Evolutionary conservation across 2,329 filamentous ascomycete species (phyloP).

Genomic region (Talaromyces sp.): DNA sequence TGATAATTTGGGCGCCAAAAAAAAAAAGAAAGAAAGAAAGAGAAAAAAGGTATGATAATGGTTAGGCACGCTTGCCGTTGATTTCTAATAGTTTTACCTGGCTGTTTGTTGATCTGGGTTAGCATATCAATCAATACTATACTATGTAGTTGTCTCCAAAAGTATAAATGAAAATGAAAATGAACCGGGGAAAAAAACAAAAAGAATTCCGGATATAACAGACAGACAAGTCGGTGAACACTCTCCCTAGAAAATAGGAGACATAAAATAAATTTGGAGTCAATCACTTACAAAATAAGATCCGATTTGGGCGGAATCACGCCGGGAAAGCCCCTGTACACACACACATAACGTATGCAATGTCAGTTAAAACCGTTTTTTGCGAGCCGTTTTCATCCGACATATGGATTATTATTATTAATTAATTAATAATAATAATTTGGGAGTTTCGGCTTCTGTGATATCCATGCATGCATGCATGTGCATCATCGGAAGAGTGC

Average conservation of each 20-base stretch:
- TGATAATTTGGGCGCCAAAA: background rate
- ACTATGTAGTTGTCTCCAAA: no score
- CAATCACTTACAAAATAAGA: conserved; percentile 72
- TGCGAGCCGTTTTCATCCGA: background rate
- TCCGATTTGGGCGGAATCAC: conserved; percentile 70
- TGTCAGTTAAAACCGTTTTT: background rate
- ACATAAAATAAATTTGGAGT: no score
- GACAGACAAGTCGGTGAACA: background rate
- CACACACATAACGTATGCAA: background rate
- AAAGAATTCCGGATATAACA: no score
- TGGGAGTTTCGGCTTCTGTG: background rate
- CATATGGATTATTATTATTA: background rate
- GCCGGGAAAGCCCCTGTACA: conserved; percentile 66
- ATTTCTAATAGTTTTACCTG: conserved; percentile 65
- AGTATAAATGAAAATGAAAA: background rate
- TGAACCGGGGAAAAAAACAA: background rate
- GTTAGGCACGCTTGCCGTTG: conserved; percentile 31
- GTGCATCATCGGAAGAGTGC: background rate
- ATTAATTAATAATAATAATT: background rate
- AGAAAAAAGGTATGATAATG: background rate
- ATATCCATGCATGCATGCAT: background rate
- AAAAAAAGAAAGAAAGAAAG: background rate
- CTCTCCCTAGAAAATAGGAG: background rate
- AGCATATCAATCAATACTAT: background rate
- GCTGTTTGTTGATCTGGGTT: conserved; percentile 39